Percentiles rank a stretch among this genome's conserved stretches.
Evolutionary conservation across 2,329 filamentous ascomycete species (phyloP).

Genomic region (Pyricularia grisea): DNA sequence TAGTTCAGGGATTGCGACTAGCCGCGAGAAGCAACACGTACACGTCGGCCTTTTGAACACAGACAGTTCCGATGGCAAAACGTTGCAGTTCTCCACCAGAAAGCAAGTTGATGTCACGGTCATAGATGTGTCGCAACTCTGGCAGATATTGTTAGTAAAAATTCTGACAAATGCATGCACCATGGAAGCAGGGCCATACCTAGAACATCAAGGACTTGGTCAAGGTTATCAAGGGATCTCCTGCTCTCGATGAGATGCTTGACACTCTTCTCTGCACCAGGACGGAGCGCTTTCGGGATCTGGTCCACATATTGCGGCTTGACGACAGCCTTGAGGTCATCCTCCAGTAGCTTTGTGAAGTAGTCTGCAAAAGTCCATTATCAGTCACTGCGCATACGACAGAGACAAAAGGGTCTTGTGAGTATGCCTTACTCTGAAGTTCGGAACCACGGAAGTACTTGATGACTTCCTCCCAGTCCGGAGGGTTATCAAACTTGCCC

Average conservation of each 20-base stretch:
- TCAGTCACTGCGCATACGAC: neutral
- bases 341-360: slow-evolving; percentile 96
- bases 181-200: slow-evolving; percentile 15
- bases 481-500: slow-evolving; percentile 89
- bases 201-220: slow-evolving; percentile 74
- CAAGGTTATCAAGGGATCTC: slow-evolving; percentile 65
- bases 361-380: slow-evolving; percentile 55
- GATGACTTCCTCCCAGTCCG: slow-evolving; percentile 98
- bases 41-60: slow-evolving; percentile 91
- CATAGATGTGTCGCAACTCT: slow-evolving; percentile 82
- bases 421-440: slow-evolving; percentile 66
- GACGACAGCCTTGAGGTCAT: slow-evolving; percentile 93
- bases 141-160: slow-evolving; percentile 7
- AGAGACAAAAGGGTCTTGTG: slow-evolving; percentile 5
- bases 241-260: slow-evolving; percentile 68
- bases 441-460: slow-evolving; percentile 98
- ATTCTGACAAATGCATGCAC: neutral
- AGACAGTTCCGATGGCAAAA: slow-evolving; percentile 93
- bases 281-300: slow-evolving; percentile 82
- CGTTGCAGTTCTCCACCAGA: slow-evolving; percentile 97
- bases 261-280: slow-evolving; percentile 67
- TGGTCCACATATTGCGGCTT: slow-evolving; percentile 99
- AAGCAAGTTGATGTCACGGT: slow-evolving; percentile 81
- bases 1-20: neutral
- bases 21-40: slow-evolving; percentile 26